These are phyloP conservation scores for Wallemia hederae DNA, from an alignment of 1,284 basidiomycete genomes.

Conservation along the genomic window DNA sequence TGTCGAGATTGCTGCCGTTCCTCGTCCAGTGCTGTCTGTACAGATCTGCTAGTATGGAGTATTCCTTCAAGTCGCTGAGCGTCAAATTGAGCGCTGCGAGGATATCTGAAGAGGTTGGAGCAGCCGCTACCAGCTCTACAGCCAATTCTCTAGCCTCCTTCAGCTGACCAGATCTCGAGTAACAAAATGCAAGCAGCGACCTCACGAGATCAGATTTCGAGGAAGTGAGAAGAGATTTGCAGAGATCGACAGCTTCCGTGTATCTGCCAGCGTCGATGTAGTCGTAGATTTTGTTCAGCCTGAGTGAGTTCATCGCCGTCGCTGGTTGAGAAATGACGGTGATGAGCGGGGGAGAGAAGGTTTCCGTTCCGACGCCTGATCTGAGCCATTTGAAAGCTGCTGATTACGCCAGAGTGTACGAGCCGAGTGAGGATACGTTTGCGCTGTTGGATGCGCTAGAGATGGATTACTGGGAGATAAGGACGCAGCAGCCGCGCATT, in stretches of 20 bases:
- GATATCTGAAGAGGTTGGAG: neutral
- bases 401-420: conserved; percentile 7
- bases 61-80: neutral
- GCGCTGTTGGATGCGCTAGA: conserved; percentile 14
- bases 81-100: neutral
- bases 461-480: conserved; percentile 2
- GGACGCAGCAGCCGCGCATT: conserved; percentile 3
- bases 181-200: neutral
- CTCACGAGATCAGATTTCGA: neutral
- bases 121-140: neutral
- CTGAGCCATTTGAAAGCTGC: neutral
- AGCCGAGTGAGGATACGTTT: conserved; percentile 13
- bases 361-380: neutral
- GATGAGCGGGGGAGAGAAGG: neutral
- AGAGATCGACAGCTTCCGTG: too few species aligned
- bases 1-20: neutral
- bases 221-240: too few species aligned
- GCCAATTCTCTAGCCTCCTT: neutral
- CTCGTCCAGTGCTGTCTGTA: neutral
- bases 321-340: too few species aligned
- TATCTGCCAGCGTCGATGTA: too few species aligned
- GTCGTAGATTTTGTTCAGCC: too few species aligned
- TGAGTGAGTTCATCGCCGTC: too few species aligned
- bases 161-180: neutral
- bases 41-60: neutral